Base-by-base conservation (phyloP, 495 filamentous ascomycete genomes). In the Ascodesmis nigricans region DNA sequence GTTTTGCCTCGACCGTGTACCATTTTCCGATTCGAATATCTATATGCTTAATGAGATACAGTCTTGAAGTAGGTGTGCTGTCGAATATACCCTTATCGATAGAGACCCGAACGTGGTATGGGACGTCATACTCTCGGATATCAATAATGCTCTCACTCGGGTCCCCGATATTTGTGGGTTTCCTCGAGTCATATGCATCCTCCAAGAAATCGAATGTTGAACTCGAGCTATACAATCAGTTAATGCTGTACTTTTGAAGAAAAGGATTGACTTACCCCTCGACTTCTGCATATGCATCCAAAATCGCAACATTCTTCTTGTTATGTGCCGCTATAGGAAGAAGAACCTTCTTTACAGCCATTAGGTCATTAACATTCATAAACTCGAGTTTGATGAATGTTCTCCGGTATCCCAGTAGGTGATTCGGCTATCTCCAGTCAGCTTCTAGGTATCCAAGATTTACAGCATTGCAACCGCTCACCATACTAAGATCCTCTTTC, bases 71-170 rank as follows among this genome's bases (percentile, higher is more conserved):
- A n/a, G n/a, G n/a, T n/a, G n/a, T n/a, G n/a, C n/a, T n/a, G n/a
- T n/a, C n/a, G n/a, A n/a, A n/a, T n/a, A n/a, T n/a, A 81, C 78
- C 70, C 64, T 81, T 69, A 56, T 97, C 87, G 60, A 99, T 95
- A 50, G 83, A 76, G 57, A 95, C 84, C 64, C 87, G 71, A 47
- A 99, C 84, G 65, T 99, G 87, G 59, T 99, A 99, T 46, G 83
- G 87, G 48, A 99, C 87, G 59, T 99, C 87, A 54, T 82, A 99
- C 61, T 99, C 87, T 62, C 87, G 72, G 55, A 95, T 92, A 69
- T 99, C 87, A 61, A 92, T 68, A 63, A 99, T 78, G 56, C 75
- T 90, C 67, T 99, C 87, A 65, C 81, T 91, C 33, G 82, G 83
- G 60, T 92, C 79, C 49, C 67, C 64, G 61, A 73, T 70, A 49